These are phyloP conservation scores for Lachnellula subtilissima DNA, from an alignment of 2,329 filamentous ascomycete genomes.

Conservation along the genomic window DNA sequence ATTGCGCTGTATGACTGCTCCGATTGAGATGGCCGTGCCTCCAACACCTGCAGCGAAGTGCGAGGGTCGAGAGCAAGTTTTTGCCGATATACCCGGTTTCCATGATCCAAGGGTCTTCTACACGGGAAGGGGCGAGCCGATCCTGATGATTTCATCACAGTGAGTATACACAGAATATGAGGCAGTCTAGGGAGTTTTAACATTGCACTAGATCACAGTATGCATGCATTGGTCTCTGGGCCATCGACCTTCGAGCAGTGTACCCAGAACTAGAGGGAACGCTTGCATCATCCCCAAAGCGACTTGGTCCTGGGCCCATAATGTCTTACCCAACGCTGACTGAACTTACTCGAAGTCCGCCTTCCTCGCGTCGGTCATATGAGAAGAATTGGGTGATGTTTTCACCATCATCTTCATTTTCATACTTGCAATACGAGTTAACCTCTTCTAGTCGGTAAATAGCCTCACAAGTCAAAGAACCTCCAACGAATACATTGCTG, in stretches of 20 bases:
- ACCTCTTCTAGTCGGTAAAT: slow-evolving; percentile 19
- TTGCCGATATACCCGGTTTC: slow-evolving; percentile 37
- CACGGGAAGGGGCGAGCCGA: slow-evolving; percentile 35
- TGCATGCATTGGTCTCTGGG: slow-evolving; percentile 24
- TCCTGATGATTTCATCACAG: slow-evolving; percentile 37
- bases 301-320: slow-evolving; percentile 21
- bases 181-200: background rate
- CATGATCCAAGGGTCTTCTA: slow-evolving; percentile 39
- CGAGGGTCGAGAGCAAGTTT: slow-evolving; percentile 28
- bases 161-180: slow-evolving; percentile 21
- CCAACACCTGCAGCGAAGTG: slow-evolving; percentile 36
- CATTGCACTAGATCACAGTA: slow-evolving; percentile 18
- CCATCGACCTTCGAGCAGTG: slow-evolving; percentile 20
- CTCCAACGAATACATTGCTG: background rate
- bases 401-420: slow-evolving; percentile 30
- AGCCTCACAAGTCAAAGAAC: background rate
- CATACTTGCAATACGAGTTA: slow-evolving; percentile 37
- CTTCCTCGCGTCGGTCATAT: slow-evolving; percentile 29
- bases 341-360: slow-evolving; percentile 36
- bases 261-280: slow-evolving; percentile 15
- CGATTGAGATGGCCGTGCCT: slow-evolving; percentile 33
- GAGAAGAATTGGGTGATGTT: slow-evolving; percentile 40
- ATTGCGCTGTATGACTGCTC: slow-evolving; percentile 31
- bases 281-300: slow-evolving; percentile 18
- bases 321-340: slow-evolving; percentile 30